A percentile compares a stretch with the other conserved stretches of the same genome.
These are phyloP conservation scores for Tylopilus sp. DNA, from an alignment of 1,284 basidiomycete species.

Conservation along the genomic window DNA sequence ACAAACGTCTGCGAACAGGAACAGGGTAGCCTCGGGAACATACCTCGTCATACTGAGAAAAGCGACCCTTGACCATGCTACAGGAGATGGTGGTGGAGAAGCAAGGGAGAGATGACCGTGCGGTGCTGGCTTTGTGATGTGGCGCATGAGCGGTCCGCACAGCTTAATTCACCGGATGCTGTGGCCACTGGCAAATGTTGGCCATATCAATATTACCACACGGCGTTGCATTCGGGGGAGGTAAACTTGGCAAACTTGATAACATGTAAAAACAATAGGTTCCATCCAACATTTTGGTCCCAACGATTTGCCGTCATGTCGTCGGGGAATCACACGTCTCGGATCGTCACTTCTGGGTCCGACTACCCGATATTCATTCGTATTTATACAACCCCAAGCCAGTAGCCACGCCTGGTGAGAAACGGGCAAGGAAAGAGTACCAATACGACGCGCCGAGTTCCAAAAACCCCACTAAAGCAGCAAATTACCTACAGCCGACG, in stretches of 20 bases:
- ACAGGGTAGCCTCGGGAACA: neutral
- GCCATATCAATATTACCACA: no score
- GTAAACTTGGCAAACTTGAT: no score
- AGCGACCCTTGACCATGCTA: slow-evolving; percentile 25
- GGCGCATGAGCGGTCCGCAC: no score
- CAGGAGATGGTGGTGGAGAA: slow-evolving; percentile 13
- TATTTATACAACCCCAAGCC: neutral
- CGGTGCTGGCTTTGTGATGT: no score
- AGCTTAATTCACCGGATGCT: no score
- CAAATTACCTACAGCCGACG: slow-evolving; percentile 24
- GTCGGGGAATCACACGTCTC: no score
- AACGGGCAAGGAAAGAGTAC: neutral
- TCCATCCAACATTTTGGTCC: no score
- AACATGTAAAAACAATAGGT: no score
- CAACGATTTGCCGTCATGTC: neutral
- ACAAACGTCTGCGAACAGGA: neutral
- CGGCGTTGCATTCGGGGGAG: no score
- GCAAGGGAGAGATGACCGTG: neutral
- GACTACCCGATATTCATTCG: no score
- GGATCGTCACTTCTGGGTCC: no score
- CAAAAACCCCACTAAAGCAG: slow-evolving; percentile 14
- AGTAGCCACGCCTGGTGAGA: neutral
- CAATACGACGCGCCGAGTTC: neutral
- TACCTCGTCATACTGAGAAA: slow-evolving; percentile 40
- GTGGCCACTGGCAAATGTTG: no score